phyloP scores from a whole-genome alignment of 225 moss, liverwort and hornwort genomes.

The Bryum argenteum region DNA sequence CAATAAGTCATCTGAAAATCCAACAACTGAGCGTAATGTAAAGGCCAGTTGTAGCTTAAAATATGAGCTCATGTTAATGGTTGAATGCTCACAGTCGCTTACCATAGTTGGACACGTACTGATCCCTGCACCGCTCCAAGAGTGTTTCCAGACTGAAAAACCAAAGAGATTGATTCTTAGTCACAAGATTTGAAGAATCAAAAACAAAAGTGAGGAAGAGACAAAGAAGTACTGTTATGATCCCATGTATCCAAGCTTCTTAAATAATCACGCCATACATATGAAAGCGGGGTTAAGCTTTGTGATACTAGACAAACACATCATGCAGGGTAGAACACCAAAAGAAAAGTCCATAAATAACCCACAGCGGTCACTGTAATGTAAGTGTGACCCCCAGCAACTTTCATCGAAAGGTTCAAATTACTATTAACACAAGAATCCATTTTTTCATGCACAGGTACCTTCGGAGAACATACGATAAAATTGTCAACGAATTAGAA shows the following conservation, averaged over 20 bases:
- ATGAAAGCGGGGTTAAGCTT: background rate
- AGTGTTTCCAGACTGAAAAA: slow-evolving; percentile 79
- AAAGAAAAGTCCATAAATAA: too few relatives aligned
- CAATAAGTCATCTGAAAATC: background rate
- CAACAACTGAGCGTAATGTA: slow-evolving; percentile 11
- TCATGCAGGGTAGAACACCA: too few relatives aligned
- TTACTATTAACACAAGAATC: too few relatives aligned
- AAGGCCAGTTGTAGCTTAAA: background rate
- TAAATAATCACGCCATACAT: background rate
- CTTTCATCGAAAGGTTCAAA: too few relatives aligned
- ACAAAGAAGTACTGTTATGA: background rate
- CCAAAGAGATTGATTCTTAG: slow-evolving; percentile 22
- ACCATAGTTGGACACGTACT: slow-evolving; percentile 98
- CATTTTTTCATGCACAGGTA: too few relatives aligned
- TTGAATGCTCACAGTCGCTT: slow-evolving; percentile 30
- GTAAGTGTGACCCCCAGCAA: too few relatives aligned
- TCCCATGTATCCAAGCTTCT: background rate
- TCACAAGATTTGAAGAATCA: background rate
- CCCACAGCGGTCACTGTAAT: too few relatives aligned
- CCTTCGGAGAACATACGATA: too few relatives aligned
- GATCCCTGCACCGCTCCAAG: slow-evolving; percentile 92
- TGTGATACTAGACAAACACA: background rate
- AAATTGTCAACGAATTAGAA: too few relatives aligned
- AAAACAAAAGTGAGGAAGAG: slow-evolving; percentile 5
- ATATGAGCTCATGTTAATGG: slow-evolving; percentile 16